A percentile compares a stretch with the other conserved stretches of the same genome.
These are phyloP conservation scores for Podospora bellae-mahoneyi DNA, from an alignment of 495 filamentous ascomycete genomes.

Conservation along the genomic window DNA sequence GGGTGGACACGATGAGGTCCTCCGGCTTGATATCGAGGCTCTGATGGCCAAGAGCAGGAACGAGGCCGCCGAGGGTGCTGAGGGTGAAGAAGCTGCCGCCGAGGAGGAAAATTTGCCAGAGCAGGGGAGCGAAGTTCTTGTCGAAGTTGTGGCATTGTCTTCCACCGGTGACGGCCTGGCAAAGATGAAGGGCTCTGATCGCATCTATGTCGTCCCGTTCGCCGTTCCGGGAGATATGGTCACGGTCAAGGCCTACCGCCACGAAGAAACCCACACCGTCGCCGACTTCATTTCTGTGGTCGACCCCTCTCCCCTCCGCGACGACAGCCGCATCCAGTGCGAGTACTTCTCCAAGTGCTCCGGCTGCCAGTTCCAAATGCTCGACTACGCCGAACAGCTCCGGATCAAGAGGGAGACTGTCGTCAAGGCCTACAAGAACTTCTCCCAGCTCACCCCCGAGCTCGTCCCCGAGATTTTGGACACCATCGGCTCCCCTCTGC, in stretches of 20 bases:
- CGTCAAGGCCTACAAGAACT: conserved; percentile 88
- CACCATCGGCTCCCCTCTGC: conserved; percentile 82
- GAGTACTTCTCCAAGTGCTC: conserved; percentile 83
- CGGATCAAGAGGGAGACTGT: conserved; percentile 79
- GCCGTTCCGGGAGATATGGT: conserved; percentile 75
- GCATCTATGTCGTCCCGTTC: conserved; percentile 88
- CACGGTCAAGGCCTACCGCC: conserved; percentile 71
- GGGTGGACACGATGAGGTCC: conserved; percentile 66
- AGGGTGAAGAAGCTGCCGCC: conserved; percentile 12
- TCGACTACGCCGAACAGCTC: conserved; percentile 83
- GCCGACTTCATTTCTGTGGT: conserved; percentile 79
- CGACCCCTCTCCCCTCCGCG: conserved; percentile 66
- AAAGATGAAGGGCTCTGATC: conserved; percentile 57
- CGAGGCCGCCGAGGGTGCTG: conserved; percentile 25
- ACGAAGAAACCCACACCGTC: conserved; percentile 54
- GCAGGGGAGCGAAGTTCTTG: conserved; percentile 69
- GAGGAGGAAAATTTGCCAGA: conserved; percentile 53
- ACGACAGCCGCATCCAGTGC: conserved; percentile 74
- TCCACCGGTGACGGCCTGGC: conserved; percentile 91
- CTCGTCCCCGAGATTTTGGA: conserved; percentile 72
- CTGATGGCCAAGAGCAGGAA: conserved; percentile 53
- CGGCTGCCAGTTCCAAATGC: conserved; percentile 97
- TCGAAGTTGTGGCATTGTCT: conserved; percentile 70
- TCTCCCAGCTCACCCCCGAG: conserved; percentile 73
- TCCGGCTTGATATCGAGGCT: conserved; percentile 64